A percentile compares a stretch with the other conserved stretches of the same genome.
Evolutionary conservation across 2,329 filamentous ascomycete genomes (phyloP).

Genomic region (Pestalotiopsis sp.): DNA sequence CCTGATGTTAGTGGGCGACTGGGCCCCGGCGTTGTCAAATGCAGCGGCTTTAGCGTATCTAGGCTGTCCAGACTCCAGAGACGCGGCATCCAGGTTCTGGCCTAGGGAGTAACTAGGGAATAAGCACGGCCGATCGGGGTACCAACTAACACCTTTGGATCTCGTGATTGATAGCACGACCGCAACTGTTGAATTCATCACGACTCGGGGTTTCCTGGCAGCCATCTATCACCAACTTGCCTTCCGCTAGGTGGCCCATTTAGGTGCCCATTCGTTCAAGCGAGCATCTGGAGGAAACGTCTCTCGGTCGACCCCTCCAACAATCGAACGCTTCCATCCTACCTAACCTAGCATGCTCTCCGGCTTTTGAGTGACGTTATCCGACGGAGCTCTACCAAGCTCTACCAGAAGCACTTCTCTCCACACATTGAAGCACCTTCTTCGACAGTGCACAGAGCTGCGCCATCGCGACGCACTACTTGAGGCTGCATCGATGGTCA

Average conservation of each 20-base stretch:
- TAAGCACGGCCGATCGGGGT: background rate
- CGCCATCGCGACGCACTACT: background rate
- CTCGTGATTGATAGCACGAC: constrained; percentile 19
- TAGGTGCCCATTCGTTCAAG: constrained; percentile 17
- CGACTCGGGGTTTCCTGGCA: constrained; percentile 17
- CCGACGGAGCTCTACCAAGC: constrained; percentile 12
- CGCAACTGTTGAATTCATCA: background rate
- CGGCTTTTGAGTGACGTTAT: constrained; percentile 10
- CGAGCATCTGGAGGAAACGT: background rate
- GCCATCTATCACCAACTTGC: constrained; percentile 18
- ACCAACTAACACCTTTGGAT: constrained; percentile 8
- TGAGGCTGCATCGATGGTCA: too few species aligned
- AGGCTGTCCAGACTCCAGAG: background rate
- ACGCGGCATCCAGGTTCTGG: background rate
- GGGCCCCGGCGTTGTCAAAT: background rate
- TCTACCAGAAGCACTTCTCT: background rate
- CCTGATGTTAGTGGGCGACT: background rate
- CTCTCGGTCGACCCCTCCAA: background rate
- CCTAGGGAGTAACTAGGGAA: background rate
- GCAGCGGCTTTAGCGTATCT: background rate
- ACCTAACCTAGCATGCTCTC: constrained; percentile 1
- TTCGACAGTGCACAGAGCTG: background rate
- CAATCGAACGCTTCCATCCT: background rate
- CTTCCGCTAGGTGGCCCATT: constrained; percentile 13
- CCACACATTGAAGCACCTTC: background rate